phyloP scores from a whole-genome alignment of 805 yeast species.

The Candida schatavii region DNA sequence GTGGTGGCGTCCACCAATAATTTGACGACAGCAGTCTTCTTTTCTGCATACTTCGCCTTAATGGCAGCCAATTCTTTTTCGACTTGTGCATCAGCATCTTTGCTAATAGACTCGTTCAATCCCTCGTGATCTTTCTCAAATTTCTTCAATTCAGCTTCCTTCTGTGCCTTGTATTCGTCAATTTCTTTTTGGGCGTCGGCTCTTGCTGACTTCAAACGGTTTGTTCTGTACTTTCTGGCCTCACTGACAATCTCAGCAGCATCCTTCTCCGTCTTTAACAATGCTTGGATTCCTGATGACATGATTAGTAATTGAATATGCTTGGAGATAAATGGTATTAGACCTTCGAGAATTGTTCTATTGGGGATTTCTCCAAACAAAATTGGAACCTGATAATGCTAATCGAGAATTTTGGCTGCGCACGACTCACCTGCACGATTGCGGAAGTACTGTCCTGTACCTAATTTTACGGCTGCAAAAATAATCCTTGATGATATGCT shows the following conservation, averaged over 20 bases:
- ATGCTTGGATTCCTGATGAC: conserved; percentile 60
- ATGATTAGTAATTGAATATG: no score
- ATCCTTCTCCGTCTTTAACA: conserved; percentile 87
- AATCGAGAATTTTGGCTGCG: neutral
- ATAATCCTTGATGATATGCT: no score
- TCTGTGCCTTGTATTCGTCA: conserved; percentile 76
- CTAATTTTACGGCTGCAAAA: no score
- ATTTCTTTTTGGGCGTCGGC: conserved; percentile 89
- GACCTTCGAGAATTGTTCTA: no score
- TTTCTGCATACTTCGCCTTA: conserved; percentile 57
- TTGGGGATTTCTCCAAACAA: no score
- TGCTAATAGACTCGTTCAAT: conserved; percentile 70
- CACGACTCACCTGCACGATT: no score
- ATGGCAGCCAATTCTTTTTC: conserved; percentile 69
- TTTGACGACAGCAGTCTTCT: conserved; percentile 67
- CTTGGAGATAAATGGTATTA: no score
- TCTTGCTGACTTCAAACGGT: conserved; percentile 89
- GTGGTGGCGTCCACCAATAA: conserved; percentile 77
- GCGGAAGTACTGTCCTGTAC: no score
- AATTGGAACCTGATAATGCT: no score
- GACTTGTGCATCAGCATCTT: conserved; percentile 74
- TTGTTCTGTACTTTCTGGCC: conserved; percentile 88
- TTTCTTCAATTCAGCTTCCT: conserved; percentile 76
- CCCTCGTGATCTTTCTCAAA: conserved; percentile 74
- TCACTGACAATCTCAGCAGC: conserved; percentile 95